Percentiles rank a stretch among this genome's conserved stretches.
Conservation (phyloP, 495 filamentous ascomycete species). For the Arthonia radiata region DNA sequence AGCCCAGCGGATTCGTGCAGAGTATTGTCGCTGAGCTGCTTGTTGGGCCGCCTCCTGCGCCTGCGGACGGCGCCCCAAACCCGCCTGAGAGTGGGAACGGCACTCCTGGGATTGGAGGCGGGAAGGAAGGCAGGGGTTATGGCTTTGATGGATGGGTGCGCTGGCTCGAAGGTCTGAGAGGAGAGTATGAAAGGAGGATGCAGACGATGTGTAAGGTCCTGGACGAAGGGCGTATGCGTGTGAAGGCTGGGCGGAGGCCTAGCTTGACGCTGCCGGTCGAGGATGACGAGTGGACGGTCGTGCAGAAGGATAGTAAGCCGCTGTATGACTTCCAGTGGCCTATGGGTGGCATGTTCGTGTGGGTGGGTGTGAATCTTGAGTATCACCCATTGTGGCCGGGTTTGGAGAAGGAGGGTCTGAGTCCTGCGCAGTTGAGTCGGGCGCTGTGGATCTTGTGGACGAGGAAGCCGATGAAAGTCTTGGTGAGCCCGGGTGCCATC, state of each 20-base stretch:
- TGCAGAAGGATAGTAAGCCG: conserved; percentile 39
- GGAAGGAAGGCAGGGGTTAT: conserved; percentile 30
- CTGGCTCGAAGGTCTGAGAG: conserved; percentile 66
- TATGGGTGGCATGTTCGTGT: conserved; percentile 82
- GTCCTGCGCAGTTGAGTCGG: conserved; percentile 19
- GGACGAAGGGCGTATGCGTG: conserved; percentile 32
- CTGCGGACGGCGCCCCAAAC: conserved; percentile 13
- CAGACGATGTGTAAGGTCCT: conserved; percentile 43
- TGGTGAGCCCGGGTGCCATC: conserved; percentile 41
- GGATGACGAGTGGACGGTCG: conserved; percentile 32
- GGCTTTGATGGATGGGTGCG: conserved; percentile 65
- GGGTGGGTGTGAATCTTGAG: conserved; percentile 44
- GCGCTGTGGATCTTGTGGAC: conserved; percentile 56
- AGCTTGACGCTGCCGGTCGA: conserved; percentile 14
- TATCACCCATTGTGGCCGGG: conserved; percentile 55
- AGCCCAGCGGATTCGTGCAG: conserved; percentile 77
- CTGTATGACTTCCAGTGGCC: conserved; percentile 58
- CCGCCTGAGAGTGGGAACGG: no score
- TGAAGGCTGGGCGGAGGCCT: conserved; percentile 19
- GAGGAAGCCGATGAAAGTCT: conserved; percentile 34
- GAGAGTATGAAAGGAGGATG: conserved; percentile 65
- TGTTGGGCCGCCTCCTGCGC: conserved; percentile 32
- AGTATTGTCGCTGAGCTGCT: conserved; percentile 52
- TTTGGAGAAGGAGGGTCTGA: conserved; percentile 20
- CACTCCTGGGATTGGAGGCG: no score